These are phyloP conservation scores for Ceratobasidium sp. DNA, from an alignment of 1,284 basidiomycete genomes.

Conservation along the genomic window DNA sequence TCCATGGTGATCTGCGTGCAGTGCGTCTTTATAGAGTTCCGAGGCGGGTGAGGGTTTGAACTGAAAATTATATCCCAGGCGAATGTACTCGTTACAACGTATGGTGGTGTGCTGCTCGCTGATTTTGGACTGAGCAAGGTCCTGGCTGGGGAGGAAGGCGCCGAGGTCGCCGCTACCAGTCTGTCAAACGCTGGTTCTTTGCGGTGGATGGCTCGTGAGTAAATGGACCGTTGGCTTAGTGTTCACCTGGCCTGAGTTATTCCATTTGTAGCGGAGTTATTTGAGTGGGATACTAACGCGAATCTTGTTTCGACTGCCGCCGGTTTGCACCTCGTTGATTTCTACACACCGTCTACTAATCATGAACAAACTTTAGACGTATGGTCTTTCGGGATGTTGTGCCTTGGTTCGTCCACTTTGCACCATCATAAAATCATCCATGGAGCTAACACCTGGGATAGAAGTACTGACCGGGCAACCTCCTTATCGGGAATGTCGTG, in stretches of 20 bases:
- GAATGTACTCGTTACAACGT: conserved; percentile 19
- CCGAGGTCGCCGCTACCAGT: neutral
- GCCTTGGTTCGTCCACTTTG: conserved; percentile 35
- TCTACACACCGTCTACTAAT: too few species aligned
- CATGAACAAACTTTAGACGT: conserved; percentile 8
- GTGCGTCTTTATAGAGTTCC: neutral
- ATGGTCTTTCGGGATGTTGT: conserved; percentile 43
- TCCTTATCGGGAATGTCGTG: conserved; percentile 3
- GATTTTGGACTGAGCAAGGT: conserved; percentile 25
- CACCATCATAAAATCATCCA: too few species aligned
- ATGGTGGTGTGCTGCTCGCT: neutral
- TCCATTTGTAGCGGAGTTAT: too few species aligned
- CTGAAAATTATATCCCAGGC: conserved; percentile 19
- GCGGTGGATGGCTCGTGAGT: conserved; percentile 43
- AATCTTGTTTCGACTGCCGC: too few species aligned
- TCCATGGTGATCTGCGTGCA: conserved; percentile 38
- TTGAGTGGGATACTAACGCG: too few species aligned
- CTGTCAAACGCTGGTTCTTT: conserved; percentile 9
- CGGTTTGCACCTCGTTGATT: too few species aligned
- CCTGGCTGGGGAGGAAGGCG: conserved; percentile 29
- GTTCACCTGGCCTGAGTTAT: too few species aligned
- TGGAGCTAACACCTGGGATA: too few species aligned
- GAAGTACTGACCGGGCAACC: conserved; percentile 14
- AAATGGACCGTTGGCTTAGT: neutral
- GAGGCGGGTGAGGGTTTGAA: neutral